Evolutionary conservation across 495 filamentous ascomycete species (phyloP).

Genomic region (Daldinia childiae): DNA sequence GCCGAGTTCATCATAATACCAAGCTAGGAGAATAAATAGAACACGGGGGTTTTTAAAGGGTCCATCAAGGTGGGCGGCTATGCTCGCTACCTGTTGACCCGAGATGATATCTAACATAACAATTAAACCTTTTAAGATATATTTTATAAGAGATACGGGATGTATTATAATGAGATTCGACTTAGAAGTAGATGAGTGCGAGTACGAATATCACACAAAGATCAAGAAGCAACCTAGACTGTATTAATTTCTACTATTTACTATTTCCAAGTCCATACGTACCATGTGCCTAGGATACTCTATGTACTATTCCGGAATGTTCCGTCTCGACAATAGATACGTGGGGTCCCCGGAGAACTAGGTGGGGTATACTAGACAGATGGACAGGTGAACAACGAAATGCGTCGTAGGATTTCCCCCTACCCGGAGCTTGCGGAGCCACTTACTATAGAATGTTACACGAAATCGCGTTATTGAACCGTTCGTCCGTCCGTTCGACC

Average conservation of each 20-base stretch:
- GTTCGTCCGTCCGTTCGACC: conserved; percentile 23
- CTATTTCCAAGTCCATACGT: not conserved
- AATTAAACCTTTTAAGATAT: not conserved
- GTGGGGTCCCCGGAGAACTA: conserved; percentile 1
- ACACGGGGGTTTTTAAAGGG: not conserved
- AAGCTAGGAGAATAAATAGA: not conserved
- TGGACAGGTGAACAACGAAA: not conserved
- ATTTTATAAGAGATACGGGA: not conserved
- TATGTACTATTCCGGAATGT: conserved; percentile 2
- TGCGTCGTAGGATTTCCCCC: not conserved
- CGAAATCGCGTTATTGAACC: conserved; percentile 2
- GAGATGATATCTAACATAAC: conserved; percentile 11
- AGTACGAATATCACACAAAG: not conserved
- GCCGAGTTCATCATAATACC: not conserved
- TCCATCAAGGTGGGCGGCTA: not conserved
- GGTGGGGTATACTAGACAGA: not conserved
- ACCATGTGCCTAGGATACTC: not conserved
- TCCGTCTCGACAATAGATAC: not conserved
- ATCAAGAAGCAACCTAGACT: not conserved
- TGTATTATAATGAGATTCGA: not conserved
- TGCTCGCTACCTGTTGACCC: conserved; percentile 32
- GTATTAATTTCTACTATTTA: not conserved
- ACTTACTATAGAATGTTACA: not conserved
- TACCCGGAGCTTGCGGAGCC: conserved; percentile 1
- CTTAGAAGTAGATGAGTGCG: not conserved